phyloP scores from a whole-genome alignment of 2,329 filamentous ascomycete genomes.

The Aspergillus jensenii region DNA sequence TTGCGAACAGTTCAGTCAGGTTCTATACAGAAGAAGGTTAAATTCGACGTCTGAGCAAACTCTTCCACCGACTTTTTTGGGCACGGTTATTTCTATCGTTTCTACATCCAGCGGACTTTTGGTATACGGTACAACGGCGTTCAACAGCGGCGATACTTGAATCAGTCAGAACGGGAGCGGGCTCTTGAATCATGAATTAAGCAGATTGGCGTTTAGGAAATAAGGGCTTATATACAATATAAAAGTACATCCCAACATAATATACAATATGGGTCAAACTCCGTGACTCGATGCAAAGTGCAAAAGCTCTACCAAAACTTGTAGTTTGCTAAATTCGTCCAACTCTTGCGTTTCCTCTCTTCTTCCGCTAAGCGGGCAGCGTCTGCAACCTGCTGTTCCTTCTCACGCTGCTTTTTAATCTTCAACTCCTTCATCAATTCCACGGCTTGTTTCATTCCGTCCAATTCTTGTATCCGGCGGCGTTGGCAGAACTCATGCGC shows the following conservation, averaged over 20 bases:
- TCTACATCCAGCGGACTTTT: conserved; percentile 1
- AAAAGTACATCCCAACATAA: conserved; percentile 22
- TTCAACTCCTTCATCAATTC: conserved; percentile 77
- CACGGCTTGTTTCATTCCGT: conserved; percentile 80
- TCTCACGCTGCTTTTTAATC: conserved; percentile 59
- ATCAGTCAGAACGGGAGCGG: conserved; percentile 16
- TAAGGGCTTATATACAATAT: conserved; percentile 22
- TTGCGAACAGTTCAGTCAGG: conserved; percentile 28
- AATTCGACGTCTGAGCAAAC: conserved; percentile 35
- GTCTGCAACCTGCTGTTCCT: conserved; percentile 42
- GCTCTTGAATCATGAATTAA: conserved; percentile 7
- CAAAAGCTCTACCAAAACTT: conserved; percentile 45
- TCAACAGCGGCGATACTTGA: conserved; percentile 10
- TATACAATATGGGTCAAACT: conserved; percentile 29
- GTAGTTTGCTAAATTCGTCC: conserved; percentile 45
- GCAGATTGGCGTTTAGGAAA: conserved; percentile 10
- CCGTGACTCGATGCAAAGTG: conserved; percentile 30
- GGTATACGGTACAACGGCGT: conserved; percentile 5
- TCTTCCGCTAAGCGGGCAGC: conserved; percentile 37
- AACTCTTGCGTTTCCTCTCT: conserved; percentile 43
- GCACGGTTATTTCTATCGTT: background rate
- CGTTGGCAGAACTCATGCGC: conserved; percentile 85
- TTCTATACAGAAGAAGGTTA: conserved; percentile 41
- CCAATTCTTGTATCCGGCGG: conserved; percentile 69
- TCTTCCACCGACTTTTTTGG: background rate